phyloP scores from a whole-genome alignment of 805 yeast genomes.

The Nakazawaea molendinolei region DNA sequence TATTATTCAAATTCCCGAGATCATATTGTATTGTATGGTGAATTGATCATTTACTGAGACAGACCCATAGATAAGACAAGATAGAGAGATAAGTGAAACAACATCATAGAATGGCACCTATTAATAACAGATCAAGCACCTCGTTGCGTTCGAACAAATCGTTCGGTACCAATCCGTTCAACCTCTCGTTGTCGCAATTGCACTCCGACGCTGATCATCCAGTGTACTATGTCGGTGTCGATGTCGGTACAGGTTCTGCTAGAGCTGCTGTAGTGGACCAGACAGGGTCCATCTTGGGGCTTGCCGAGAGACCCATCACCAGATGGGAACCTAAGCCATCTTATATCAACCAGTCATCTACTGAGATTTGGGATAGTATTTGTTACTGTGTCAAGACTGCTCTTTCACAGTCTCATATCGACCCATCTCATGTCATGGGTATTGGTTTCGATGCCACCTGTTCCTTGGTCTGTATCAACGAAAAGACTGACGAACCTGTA shows the following conservation, averaged over 20 bases:
- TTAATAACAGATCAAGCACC: conserved; percentile 8
- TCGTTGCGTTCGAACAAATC: conserved; percentile 17
- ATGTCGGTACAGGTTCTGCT: conserved; percentile 90
- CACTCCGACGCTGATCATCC: conserved; percentile 19
- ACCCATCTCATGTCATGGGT: conserved; percentile 64
- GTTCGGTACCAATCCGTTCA: conserved; percentile 26
- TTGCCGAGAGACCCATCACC: conserved; percentile 73
- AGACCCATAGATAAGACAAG: too few relatives aligned
- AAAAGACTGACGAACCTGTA: conserved; percentile 58
- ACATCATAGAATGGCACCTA: conserved; percentile 8
- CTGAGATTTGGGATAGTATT: conserved; percentile 87
- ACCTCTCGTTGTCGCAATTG: conserved; percentile 27
- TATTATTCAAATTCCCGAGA: too few relatives aligned
- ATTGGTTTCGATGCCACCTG: conserved; percentile 98
- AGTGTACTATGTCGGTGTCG: conserved; percentile 31
- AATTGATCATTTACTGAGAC: too few relatives aligned
- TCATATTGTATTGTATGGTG: too few relatives aligned
- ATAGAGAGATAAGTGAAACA: too few relatives aligned
- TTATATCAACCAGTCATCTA: conserved; percentile 78
- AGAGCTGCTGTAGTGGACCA: conserved; percentile 88
- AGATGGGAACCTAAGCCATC: conserved; percentile 69
- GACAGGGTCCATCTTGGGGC: conserved; percentile 71
- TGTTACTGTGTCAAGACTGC: conserved; percentile 76
- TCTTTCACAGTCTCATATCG: conserved; percentile 67
- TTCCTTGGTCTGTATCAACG: conserved; percentile 77